Evolutionary conservation across 1,284 basidiomycete genomes (phyloP), one percentile per base, ranked within the genome.

Genomic region (Omphalotus olearius): DNA sequence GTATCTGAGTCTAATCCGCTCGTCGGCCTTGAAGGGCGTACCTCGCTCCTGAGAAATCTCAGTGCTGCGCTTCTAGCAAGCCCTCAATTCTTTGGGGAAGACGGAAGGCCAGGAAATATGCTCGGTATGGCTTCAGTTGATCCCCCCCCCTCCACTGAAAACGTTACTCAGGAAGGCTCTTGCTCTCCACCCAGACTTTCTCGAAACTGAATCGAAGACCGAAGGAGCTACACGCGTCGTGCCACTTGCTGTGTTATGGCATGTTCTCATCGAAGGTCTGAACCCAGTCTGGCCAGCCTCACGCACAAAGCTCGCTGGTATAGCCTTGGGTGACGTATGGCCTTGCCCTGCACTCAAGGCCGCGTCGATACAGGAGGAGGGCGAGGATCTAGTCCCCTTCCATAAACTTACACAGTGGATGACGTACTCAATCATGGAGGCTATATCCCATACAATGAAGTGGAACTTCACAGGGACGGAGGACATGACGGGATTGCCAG

Each of bases 321-420:
- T 86, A 10, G 66, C 88, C 0, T 78, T 96, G 10, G 94, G 94
- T 25, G 94, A 97, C 64, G 93, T 93, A 41, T 97, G 94, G 94
- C 86, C 85, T 5, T 93, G 89, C 59, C 66, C 77, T 2, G 77
- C 80, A 1, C 74, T 33, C 30, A 69, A 66, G 51, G 56, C 62
- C 28, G 56, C 63, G 2, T 65, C 65, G 3, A 55, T 26, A 39
- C 56, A 59, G 13, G 57, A 60, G 23, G 77, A 83, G 57, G 83
- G 82, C 44, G 83, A 86, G 54, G 76, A 84, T 54, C 74, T 93
- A 37, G 92, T 98, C 2, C 90, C 93, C 0, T 98, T 98, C 75
- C 95, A 98, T 73, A 98, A 98, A 66, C 78, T 98, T 45, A 91
- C 91, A 0, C 90, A 92, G 57, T 98, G 96, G 95, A 78, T 91